Conservation (phyloP, 352 stramenopile species). For the Globisporangium lucens region DNA sequence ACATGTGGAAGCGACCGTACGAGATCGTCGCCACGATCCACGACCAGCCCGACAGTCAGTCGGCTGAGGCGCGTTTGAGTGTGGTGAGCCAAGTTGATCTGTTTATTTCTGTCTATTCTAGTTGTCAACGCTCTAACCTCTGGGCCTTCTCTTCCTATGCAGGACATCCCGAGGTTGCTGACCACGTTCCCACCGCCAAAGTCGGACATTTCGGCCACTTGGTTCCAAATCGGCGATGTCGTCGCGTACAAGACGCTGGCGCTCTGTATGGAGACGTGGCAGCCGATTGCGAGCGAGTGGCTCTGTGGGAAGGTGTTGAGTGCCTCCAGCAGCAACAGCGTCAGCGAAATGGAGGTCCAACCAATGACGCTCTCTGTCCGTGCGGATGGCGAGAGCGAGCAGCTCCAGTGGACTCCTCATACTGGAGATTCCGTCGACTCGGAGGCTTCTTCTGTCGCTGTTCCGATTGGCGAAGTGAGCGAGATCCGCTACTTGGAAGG, state of each 20-base stretch:
- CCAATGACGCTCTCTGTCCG: constrained; percentile 4
- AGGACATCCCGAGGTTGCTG: constrained; percentile 33
- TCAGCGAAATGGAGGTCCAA: constrained; percentile 1
- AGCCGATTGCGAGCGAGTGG: constrained; percentile 70
- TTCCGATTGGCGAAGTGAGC: constrained; percentile 35
- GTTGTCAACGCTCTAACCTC: not conserved
- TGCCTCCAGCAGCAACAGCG: not conserved
- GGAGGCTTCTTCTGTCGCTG: not conserved
- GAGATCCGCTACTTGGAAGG: constrained; percentile 51
- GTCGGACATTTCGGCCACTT: constrained; percentile 4
- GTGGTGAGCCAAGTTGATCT: not conserved
- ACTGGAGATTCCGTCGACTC: not conserved
- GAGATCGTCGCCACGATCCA: constrained; percentile 68
- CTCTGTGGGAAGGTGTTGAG: constrained; percentile 41
- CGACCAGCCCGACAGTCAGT: constrained; percentile 18
- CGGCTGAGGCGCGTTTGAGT: not conserved
- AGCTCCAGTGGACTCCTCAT: constrained; percentile 12
- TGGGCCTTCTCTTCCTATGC: not conserved
- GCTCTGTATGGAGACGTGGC: constrained; percentile 74
- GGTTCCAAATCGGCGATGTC: constrained; percentile 41
- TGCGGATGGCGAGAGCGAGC: constrained; percentile 3
- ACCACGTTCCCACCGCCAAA: constrained; percentile 22
- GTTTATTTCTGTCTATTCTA: not conserved
- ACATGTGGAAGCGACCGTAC: constrained; percentile 80
- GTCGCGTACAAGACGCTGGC: constrained; percentile 75